Base-by-base conservation (phyloP, 2,329 filamentous ascomycete genomes). In the Corynespora cassiicola region DNA sequence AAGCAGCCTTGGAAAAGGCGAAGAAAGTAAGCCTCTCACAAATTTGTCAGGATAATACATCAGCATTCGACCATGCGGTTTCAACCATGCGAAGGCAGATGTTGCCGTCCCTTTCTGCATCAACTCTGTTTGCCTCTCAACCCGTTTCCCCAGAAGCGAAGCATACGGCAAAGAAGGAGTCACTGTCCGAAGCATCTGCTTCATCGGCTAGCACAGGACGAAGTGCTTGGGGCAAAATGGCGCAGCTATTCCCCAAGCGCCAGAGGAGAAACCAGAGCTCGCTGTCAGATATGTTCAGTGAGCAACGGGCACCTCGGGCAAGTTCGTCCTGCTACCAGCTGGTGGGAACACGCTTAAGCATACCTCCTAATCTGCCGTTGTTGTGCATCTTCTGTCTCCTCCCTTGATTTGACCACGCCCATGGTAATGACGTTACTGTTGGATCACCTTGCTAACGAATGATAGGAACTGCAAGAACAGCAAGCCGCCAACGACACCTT, bases 1-100 rank as follows among this genome's bases (percentile, higher is more conserved):
- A 67, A 43, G 61, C 56, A 9, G 63, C 60, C 14, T 40, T 70
- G n/a, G 65, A 66, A 9, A 60, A 58, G 24, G 63, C 56, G 21
- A 67, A 61, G 49, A 67, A 65, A 61, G 65, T 68, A 65, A 67
- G 65, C 50, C 47, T 32, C 21, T 42, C 35, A 21, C 64, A 65
- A 47, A 36, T 59, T 42, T 49, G 48, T 46, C 46, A 50, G 39
- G 49, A 42, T 31, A 50, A 47, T 21, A 47, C 45, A 19, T 53
- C 52, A 17, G 47, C 53, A 7, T 61, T 57, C 40, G 52, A 57
- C 24, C 31, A 52, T 34, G 49, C 50, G 12, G 44, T 54, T 26
- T 56, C 47, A 11, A 42, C 47, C 20, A 50, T 56, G 44, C 50
- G 45, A 19, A 48, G 34, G 34, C 45, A 41, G 18, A 44, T 40